Evolutionary conservation across 1,284 basidiomycete species (phyloP).

Genomic region (Ceratobasidium sp.): DNA sequence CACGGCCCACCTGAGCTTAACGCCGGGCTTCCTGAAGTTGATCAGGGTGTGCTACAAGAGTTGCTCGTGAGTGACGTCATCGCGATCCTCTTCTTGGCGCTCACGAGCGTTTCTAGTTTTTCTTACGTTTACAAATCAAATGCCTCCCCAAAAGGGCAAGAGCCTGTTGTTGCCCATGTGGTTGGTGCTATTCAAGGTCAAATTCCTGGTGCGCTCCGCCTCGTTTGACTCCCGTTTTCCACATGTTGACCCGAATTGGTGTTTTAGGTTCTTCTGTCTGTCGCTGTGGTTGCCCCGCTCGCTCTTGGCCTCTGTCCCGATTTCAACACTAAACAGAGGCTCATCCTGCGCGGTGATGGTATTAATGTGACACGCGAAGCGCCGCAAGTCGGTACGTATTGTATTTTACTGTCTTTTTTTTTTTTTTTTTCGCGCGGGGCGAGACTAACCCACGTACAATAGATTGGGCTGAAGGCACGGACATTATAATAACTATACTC

Average conservation of each 20-base stretch:
- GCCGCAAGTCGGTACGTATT: slow-evolving; percentile 66
- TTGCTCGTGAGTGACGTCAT: slow-evolving; percentile 4
- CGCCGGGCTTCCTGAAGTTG: background rate
- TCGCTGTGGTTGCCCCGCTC: slow-evolving; percentile 93
- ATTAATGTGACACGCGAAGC: slow-evolving; percentile 59
- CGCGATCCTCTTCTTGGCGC: slow-evolving; percentile 1
- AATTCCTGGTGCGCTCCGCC: slow-evolving; percentile 77
- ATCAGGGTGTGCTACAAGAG: slow-evolving; percentile 12
- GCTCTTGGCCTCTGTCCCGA: slow-evolving; percentile 95
- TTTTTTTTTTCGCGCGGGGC: slow-evolving; percentile 48
- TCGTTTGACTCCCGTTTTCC: slow-evolving; percentile 15
- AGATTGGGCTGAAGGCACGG: slow-evolving; percentile 99
- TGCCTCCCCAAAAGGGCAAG: slow-evolving; percentile 85
- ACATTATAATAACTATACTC: slow-evolving; percentile 89
- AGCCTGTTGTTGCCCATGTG: slow-evolving; percentile 89
- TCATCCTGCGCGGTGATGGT: slow-evolving; percentile 60
- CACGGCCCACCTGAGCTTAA: background rate
- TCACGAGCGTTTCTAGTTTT: slow-evolving; percentile 25
- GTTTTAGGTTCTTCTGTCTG: slow-evolving; percentile 82
- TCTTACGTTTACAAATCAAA: slow-evolving; percentile 66
- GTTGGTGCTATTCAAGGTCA: slow-evolving; percentile 90
- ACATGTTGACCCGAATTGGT: slow-evolving; percentile 37
- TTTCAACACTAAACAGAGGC: slow-evolving; percentile 78
- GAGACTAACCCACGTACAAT: slow-evolving; percentile 51
- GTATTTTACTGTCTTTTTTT: slow-evolving; percentile 54